Evolutionary conservation across 371 early-diverging fungal genomes (phyloP).

Genomic region (Lichtheimia hyalospora): DNA sequence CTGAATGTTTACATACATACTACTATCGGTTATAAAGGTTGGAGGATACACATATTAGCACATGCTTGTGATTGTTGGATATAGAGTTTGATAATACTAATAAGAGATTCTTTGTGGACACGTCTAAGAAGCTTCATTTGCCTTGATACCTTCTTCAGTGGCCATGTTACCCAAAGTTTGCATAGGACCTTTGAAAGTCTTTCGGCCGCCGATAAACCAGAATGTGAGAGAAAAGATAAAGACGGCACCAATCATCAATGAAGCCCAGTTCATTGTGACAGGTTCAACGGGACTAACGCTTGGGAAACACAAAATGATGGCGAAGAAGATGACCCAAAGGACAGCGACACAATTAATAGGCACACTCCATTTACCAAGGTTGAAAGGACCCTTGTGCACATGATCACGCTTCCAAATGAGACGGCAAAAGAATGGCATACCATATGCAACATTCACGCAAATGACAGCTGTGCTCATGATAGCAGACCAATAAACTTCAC

Average conservation of each 20-base stretch:
- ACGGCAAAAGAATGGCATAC: slow-evolving; percentile 28
- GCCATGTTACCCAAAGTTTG: slow-evolving; percentile 24
- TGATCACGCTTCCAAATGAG: slow-evolving; percentile 21
- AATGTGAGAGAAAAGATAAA: slow-evolving; percentile 20
- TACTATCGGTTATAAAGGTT: too few relatives aligned
- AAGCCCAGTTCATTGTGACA: slow-evolving; percentile 25
- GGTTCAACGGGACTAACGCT: slow-evolving; percentile 14
- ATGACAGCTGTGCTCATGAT: slow-evolving; percentile 25
- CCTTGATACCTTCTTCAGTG: too few relatives aligned
- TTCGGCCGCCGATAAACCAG: slow-evolving; percentile 21
- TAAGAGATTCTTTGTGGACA: too few relatives aligned
- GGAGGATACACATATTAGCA: too few relatives aligned
- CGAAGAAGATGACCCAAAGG: slow-evolving; percentile 26
- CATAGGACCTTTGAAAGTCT: slow-evolving; percentile 24
- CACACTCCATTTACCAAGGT: slow-evolving; percentile 19
- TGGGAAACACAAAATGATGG: slow-evolving; percentile 27
- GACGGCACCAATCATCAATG: slow-evolving; percentile 24
- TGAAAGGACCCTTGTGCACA: slow-evolving; percentile 20
- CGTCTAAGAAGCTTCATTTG: too few relatives aligned
- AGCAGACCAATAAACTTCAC: slow-evolving; percentile 23
- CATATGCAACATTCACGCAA: slow-evolving; percentile 23
- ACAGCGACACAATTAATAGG: slow-evolving; percentile 25
- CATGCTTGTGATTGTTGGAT: too few relatives aligned
- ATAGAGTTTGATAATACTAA: too few relatives aligned
- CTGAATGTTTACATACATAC: too few relatives aligned